Evolutionary conservation across 2,329 filamentous ascomycete genomes (phyloP), one percentile per base, ranked within the genome.

Genomic region (Aureobasidium sp.): DNA sequence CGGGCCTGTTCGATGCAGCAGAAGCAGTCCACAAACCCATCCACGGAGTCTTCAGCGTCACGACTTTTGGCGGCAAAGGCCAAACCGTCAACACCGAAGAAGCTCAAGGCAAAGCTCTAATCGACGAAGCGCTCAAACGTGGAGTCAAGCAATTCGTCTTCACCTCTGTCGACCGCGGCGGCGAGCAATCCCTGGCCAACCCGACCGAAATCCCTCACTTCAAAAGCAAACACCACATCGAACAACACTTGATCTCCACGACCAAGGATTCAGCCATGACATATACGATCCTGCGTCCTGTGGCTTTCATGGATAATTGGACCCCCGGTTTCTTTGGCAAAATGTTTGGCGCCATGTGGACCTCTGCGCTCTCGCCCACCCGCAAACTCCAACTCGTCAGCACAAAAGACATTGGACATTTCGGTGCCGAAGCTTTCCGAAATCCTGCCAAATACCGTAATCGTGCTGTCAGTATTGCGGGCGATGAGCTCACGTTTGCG

Each of bases 291-390:
- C 68, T 85, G 2, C 74, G 81, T 3, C 82, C 82, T 0, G 76
- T 78, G 0, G 79, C 77, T 1, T 85, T 85, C 67, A 79, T 83
- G 70, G 81, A 85, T 47, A 81, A 84, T 65, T 60, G 79, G 4
- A 64, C 61, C 2, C 69, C 73, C 0, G 70, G 69, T 10, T 74
- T 79, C 58, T 57, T 70, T 7, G 75, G 74, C 3, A 75, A 74
- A 54, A 67, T 74, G 2, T 79, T 79, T 60, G 62, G 72, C 0
- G 70, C 75, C 0, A 67, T 71, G 12, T 71, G 73, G 62, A 64
- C 70, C 30, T 64, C 67, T 0, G 60, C 61, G 1, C 12, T 57
- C 1, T 30, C 44, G 8, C 21, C 34, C 2, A 50, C 62, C 11
- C 25, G 52, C 3, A 57, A 55, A 6, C 50, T 67, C 11, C 71